Conservation (phyloP, 495 filamentous ascomycete species). For the Mytilinidion resinicola region DNA sequence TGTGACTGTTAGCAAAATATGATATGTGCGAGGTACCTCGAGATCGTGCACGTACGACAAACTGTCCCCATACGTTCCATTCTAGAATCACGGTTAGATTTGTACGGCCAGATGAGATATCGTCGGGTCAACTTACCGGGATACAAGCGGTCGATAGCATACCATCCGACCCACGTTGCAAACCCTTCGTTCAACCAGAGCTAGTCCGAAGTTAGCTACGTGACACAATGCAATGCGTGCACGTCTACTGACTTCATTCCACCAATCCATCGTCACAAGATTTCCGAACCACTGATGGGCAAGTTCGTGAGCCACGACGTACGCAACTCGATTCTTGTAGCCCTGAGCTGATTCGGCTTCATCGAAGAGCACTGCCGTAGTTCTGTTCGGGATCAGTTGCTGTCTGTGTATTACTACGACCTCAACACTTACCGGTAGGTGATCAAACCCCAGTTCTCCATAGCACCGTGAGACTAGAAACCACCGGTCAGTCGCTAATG, state of each 20-base stretch:
- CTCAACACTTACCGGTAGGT: constrained; percentile 56
- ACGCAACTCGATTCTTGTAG: constrained; percentile 86
- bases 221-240: neutral
- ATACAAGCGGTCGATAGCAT: constrained; percentile 83
- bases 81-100: constrained; percentile 44
- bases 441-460: constrained; percentile 88
- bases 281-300: constrained; percentile 99
- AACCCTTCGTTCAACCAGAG: constrained; percentile 93
- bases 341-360: constrained; percentile 80
- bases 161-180: constrained; percentile 97
- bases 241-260: constrained; percentile 53
- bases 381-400: constrained; percentile 39
- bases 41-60: constrained; percentile 62
- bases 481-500: constrained; percentile 32
- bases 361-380: constrained; percentile 87
- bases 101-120: neutral
- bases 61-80: constrained; percentile 93
- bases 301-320: constrained; percentile 90
- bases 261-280: constrained; percentile 83
- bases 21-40: constrained; percentile 43
- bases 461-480: constrained; percentile 59
- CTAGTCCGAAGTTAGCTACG: constrained; percentile 33
- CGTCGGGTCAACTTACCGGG: constrained; percentile 47
- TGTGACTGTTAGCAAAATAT: constrained; percentile 16
- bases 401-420: neutral